These are phyloP conservation scores for Clonostachys solani DNA, from an alignment of 2,329 filamentous ascomycete genomes.

Conservation along the genomic window DNA sequence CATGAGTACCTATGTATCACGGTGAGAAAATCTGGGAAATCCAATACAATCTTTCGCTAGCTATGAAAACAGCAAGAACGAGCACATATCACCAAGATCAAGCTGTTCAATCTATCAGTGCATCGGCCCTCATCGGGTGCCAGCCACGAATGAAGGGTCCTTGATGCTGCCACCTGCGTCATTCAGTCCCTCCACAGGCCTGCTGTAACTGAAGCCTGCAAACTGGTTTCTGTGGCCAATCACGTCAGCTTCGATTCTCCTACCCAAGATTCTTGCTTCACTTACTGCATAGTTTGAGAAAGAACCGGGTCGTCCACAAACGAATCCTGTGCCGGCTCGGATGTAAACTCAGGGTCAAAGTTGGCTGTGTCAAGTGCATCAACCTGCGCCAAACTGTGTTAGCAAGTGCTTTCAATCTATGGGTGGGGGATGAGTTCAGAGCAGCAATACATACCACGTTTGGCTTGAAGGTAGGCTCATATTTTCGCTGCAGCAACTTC, in stretches of 20 bases:
- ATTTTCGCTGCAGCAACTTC: conserved; percentile 94
- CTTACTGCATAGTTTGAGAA: conserved; percentile 82
- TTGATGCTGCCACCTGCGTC: conserved; percentile 93
- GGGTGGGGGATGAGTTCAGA: neutral
- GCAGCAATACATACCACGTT: conserved; percentile 69
- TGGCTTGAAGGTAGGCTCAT: conserved; percentile 96
- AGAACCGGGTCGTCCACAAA: conserved; percentile 88
- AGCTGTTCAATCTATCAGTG: too few species aligned
- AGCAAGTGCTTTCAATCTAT: neutral
- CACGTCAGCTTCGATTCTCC: too few species aligned
- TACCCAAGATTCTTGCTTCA: too few species aligned
- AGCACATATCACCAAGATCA: too few species aligned
- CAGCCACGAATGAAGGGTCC: conserved; percentile 70
- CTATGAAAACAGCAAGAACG: too few species aligned
- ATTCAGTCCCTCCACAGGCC: conserved; percentile 86
- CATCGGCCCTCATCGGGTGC: conserved; percentile 32
- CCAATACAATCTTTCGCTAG: too few species aligned
- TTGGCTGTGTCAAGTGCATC: conserved; percentile 90
- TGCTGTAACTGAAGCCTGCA: conserved; percentile 93
- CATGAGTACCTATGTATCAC: too few species aligned
- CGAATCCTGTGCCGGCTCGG: conserved; percentile 84
- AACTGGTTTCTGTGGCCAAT: conserved; percentile 62
- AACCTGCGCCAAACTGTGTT: conserved; percentile 34
- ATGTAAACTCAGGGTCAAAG: conserved; percentile 90
- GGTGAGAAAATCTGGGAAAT: too few species aligned